Conservation (phyloP, 2,329 filamentous ascomycete genomes). For the Lithohypha guttulata region DNA sequence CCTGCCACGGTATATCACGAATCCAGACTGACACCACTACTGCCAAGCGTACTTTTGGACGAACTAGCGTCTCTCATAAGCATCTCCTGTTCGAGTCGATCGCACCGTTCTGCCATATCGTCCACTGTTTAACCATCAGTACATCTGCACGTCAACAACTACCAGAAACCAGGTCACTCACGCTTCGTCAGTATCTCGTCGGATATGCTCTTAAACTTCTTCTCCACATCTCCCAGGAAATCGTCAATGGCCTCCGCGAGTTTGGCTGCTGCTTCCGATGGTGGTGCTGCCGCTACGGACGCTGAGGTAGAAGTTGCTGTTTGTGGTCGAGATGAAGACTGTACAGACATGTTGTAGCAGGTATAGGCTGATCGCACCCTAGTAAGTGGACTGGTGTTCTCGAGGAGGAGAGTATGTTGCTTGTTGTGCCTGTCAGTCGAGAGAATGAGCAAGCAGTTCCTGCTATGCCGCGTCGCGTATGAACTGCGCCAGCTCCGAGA, state of each 20-base stretch:
- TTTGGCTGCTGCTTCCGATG: constrained; percentile 16
- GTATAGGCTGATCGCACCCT: no score
- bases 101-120: constrained; percentile 23
- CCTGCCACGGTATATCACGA: no score
- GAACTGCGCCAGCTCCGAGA: no score
- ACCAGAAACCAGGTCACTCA: constrained; percentile 7
- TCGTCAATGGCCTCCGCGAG: constrained; percentile 23
- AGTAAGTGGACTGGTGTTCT: no score
- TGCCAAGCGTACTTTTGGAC: constrained; percentile 5
- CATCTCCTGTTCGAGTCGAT: constrained; percentile 23
- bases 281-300: constrained; percentile 3
- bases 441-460: no score
- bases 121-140: constrained; percentile 14
- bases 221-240: constrained; percentile 23
- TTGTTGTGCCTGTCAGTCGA: no score
- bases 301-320: constrained; percentile 4
- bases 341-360: constrained; percentile 2
- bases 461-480: no score
- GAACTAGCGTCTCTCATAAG: constrained; percentile 14
- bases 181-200: constrained; percentile 23
- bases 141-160: background rate
- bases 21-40: no score
- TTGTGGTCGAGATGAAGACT: constrained; percentile 1
- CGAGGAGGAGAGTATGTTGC: no score
- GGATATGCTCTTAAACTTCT: constrained; percentile 23